Percentiles rank a stretch among this genome's conserved stretches.
These are phyloP conservation scores for Floccularia luteovirens DNA, from an alignment of 768 basidiomycete species.

Conservation along the genomic window DNA sequence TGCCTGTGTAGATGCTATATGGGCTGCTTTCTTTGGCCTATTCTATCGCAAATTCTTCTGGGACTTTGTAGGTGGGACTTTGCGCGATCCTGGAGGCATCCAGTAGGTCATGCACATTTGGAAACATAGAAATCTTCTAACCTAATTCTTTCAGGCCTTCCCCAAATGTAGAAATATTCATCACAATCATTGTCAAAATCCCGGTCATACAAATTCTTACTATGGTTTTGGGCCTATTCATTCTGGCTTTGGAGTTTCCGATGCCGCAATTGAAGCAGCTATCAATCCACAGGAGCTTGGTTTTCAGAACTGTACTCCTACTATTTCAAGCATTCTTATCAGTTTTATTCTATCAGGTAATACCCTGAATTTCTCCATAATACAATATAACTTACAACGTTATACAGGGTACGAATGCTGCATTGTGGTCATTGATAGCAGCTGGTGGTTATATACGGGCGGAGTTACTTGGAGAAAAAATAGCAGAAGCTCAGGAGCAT, in stretches of 20 bases:
- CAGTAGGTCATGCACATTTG: constrained; percentile 43
- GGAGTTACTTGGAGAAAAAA: constrained; percentile 57
- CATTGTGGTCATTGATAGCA: constrained; percentile 74
- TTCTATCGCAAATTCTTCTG: constrained; percentile 94
- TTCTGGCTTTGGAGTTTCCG: constrained; percentile 70
- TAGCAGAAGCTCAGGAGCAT: constrained; percentile 58
- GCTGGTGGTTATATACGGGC: constrained; percentile 61
- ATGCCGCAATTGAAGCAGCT: constrained; percentile 47
- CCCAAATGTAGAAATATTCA: constrained; percentile 52
- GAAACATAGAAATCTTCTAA: background rate
- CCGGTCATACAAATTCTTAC: constrained; percentile 70
- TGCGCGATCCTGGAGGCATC: constrained; percentile 72
- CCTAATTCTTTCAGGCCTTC: constrained; percentile 39
- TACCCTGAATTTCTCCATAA: background rate
- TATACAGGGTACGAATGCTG: constrained; percentile 78
- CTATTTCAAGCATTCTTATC: constrained; percentile 55
- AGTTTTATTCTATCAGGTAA: constrained; percentile 73
- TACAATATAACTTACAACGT: constrained; percentile 3
- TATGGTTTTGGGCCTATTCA: constrained; percentile 49
- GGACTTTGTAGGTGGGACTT: constrained; percentile 83
- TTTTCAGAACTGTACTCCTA: constrained; percentile 54
- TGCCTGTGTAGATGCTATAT: constrained; percentile 52
- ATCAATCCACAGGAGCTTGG: constrained; percentile 57
- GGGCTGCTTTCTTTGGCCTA: constrained; percentile 77
- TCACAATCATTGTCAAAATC: constrained; percentile 65